These are phyloP conservation scores for Nymphaea thermarum DNA, from an alignment of 164 flowering plant species.

Conservation along the genomic window DNA sequence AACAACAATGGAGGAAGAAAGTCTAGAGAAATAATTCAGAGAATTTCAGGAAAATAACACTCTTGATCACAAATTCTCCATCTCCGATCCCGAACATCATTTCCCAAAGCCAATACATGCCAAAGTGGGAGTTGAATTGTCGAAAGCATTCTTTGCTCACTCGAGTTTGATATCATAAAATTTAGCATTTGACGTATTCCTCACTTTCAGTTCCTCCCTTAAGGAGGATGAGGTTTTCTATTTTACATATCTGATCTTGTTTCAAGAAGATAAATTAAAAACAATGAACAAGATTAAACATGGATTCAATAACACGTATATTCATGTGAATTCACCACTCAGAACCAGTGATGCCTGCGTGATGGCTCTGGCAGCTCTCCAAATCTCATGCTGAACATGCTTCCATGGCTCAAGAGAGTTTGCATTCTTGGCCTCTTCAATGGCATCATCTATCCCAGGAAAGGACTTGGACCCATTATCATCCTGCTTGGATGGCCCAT, in stretches of 20 bases:
- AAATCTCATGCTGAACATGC: conserved; percentile 53
- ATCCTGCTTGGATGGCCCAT: conserved; percentile 46
- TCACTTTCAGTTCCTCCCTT: not conserved
- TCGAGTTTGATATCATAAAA: not conserved
- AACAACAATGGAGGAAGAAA: too few relatives aligned
- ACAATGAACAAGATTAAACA: not conserved
- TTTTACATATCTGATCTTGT: not conserved
- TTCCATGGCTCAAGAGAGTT: conserved; percentile 41
- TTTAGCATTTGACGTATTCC: too few relatives aligned
- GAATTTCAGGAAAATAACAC: not conserved
- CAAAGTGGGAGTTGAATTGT: not conserved
- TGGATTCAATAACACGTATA: not conserved
- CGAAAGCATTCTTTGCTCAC: not conserved
- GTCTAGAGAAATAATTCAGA: not conserved
- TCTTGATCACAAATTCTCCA: too few relatives aligned
- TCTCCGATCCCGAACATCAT: too few relatives aligned
- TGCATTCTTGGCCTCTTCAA: conserved; percentile 33
- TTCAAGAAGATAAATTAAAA: not conserved
- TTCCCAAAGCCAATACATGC: too few relatives aligned
- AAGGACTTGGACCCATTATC: conserved; percentile 58
- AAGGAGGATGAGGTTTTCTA: not conserved
- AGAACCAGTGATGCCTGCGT: conserved; percentile 52
- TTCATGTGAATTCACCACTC: conserved; percentile 39
- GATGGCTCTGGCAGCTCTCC: conserved; percentile 63
- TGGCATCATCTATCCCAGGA: conserved; percentile 59